Conservation (phyloP, 2,329 filamentous ascomycete genomes). For the Paecilomyces formosus region DNA sequence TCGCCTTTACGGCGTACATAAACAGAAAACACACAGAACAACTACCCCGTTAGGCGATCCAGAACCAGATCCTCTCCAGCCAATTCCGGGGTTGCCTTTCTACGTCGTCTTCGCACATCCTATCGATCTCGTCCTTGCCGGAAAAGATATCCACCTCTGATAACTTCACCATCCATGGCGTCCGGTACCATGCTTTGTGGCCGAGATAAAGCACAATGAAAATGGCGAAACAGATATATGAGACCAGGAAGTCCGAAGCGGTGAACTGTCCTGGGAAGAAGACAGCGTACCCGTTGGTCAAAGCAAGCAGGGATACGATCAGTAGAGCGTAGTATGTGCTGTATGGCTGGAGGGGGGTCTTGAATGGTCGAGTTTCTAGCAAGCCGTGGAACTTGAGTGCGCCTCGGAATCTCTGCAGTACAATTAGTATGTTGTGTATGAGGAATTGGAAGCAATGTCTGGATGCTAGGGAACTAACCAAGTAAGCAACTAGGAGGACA, state of each 20-base stretch:
- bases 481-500: slow-evolving; percentile 38
- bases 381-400: slow-evolving; percentile 44
- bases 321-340: slow-evolving; percentile 44
- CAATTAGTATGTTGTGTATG: not conserved
- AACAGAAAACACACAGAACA: not conserved
- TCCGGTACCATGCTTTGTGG: slow-evolving; percentile 26
- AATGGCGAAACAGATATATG: slow-evolving; percentile 49
- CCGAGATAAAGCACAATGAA: slow-evolving; percentile 36
- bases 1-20: too few relatives aligned
- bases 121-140: slow-evolving; percentile 35
- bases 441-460: not conserved
- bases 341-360: slow-evolving; percentile 45
- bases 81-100: slow-evolving; percentile 34
- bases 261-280: slow-evolving; percentile 43
- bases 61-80: slow-evolving; percentile 39
- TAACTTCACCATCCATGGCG: slow-evolving; percentile 22
- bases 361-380: slow-evolving; percentile 43
- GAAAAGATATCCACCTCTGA: slow-evolving; percentile 38
- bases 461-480: slow-evolving; percentile 24
- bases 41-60: slow-evolving; percentile 29
- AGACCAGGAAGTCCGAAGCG: slow-evolving; percentile 44
- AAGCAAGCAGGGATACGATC: slow-evolving; percentile 41
- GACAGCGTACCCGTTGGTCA: slow-evolving; percentile 52
- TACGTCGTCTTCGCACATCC: slow-evolving; percentile 34
- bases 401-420: slow-evolving; percentile 42